phyloP scores from a whole-genome alignment of 345 rosid species.

The Brassica carinata region DNA sequence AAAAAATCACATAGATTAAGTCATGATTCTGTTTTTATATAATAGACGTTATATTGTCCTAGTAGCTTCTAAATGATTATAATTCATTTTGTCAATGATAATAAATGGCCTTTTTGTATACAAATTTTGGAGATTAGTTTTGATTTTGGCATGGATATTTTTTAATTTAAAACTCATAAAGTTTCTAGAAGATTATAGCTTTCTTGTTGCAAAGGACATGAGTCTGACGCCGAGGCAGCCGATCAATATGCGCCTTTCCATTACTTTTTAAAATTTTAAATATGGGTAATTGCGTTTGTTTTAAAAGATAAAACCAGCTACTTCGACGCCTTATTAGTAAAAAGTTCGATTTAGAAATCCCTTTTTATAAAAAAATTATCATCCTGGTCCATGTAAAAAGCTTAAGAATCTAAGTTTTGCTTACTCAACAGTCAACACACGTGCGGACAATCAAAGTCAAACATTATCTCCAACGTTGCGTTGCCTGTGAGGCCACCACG shows the following conservation, averaged over 20 bases:
- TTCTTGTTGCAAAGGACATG: background rate
- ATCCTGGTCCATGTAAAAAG: background rate
- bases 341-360: background rate
- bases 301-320: background rate
- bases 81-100: background rate
- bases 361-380: background rate
- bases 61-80: background rate
- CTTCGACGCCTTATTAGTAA: background rate
- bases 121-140: background rate
- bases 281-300: background rate
- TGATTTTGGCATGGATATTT: background rate
- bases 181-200: background rate
- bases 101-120: background rate
- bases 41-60: too few relatives aligned
- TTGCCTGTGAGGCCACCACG: constrained; percentile 11
- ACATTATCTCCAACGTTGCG: constrained; percentile 18
- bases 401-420: background rate
- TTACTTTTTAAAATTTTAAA: background rate
- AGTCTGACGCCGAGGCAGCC: background rate
- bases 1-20: too few relatives aligned
- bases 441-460: constrained; percentile 38
- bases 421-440: constrained; percentile 33
- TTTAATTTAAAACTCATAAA: background rate
- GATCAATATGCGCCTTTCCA: background rate
- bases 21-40: too few relatives aligned